A percentile compares a stretch with the other conserved stretches of the same genome.
Evolutionary conservation across 2,329 filamentous ascomycete genomes (phyloP).

Genomic region (Mollisiaceae sp.): DNA sequence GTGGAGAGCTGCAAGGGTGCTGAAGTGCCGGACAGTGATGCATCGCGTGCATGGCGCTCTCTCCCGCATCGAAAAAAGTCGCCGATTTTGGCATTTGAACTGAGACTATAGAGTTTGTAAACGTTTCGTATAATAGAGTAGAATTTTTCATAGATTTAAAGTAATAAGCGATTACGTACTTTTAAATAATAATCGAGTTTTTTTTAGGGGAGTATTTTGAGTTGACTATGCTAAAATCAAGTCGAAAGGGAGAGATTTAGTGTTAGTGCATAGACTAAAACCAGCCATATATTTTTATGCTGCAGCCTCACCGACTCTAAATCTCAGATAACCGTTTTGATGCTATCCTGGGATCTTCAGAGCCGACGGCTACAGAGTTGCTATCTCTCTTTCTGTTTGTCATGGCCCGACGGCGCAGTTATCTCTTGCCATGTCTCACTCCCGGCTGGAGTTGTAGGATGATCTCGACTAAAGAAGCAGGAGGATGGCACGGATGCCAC

Average conservation of each 20-base stretch:
- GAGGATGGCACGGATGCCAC: constrained; percentile 6
- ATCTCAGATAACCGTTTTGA: constrained; percentile 4
- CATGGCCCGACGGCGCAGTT: constrained; percentile 4
- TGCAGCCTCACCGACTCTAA: constrained; percentile 10
- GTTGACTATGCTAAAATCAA: too few species aligned
- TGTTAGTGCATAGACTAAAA: too few species aligned
- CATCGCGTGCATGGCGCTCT: background rate
- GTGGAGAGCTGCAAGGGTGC: constrained; percentile 3
- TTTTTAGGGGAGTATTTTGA: too few species aligned
- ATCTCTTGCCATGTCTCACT: constrained; percentile 6
- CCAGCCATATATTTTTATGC: too few species aligned
- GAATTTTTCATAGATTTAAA: too few species aligned
- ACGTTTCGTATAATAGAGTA: too few species aligned
- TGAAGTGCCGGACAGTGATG: constrained; percentile 5
- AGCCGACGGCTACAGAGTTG: background rate
- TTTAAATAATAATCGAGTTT: too few species aligned
- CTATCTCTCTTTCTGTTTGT: constrained; percentile 8
- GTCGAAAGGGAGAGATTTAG: too few species aligned
- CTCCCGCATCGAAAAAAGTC: too few species aligned
- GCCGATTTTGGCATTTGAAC: too few species aligned
- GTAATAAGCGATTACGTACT: too few species aligned
- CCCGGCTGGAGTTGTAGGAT: background rate
- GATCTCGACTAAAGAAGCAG: constrained; percentile 7
- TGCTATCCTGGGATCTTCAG: background rate
- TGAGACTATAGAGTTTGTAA: too few species aligned